Evolutionary conservation across 1,284 basidiomycete species (phyloP), one percentile per base, ranked within the genome.

Genomic region (Ganoderma sinense): DNA sequence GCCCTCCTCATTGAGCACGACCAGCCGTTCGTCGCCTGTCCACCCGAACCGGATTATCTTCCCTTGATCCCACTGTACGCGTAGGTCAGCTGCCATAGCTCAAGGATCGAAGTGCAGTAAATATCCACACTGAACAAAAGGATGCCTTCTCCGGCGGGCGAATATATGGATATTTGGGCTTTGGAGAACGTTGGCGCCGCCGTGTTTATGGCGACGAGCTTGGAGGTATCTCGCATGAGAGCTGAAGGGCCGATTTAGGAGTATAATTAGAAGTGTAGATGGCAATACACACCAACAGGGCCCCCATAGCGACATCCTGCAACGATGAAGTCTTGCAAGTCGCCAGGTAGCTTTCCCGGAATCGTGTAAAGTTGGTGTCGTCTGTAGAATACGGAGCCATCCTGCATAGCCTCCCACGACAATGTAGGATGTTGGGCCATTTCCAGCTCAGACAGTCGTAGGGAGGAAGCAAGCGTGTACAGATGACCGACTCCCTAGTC

Each of bases 1-100:
- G 20, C 97, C 97, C 76, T 98, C 96, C 80, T 98, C 96, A 74
- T 97, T 96, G 39, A 99, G 83, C 7, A 97, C 89, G 0, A 93
- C 91, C 43, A 99, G 87, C 64, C 91, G 87, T 76, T 97, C 95
- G 74, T 94, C 90, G 18, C 82, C 79, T 0, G 94, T 94, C 92
- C 95, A 97, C 36, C 95, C 95, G 75, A 97, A 91, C 33, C 89
- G 88, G 65, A 96, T 82, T 66, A 97, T 92, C 76, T 87, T 91
- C 65, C 87, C 89, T 77, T 94, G 91, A 71, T 96, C 94, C 95
- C 95, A 97, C 92, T 96, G 67, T 31, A 75, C 40, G 72, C 63
- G 56, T 69, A 65, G 31, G 77, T 71, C 75, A 82, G 69, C 73
- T 0, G 13, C 8, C 5, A 2, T 20, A 4, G 16, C 33, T 26